Evolutionary conservation across 306 rosid genomes (phyloP).

Genomic region (Glycine tomentella): DNA sequence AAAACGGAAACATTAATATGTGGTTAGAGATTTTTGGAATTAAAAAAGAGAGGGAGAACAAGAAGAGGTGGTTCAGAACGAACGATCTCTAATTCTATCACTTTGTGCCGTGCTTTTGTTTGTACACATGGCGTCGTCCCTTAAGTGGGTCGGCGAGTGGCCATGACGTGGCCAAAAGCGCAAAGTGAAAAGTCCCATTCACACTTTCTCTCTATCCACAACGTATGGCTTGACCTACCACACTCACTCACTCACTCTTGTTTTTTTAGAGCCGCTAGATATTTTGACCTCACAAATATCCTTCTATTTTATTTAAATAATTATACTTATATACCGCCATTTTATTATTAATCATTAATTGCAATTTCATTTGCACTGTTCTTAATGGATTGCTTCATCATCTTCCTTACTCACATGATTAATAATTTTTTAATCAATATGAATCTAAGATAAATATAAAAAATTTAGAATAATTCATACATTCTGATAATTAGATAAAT

Average conservation of each 20-base stretch:
- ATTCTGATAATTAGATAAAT: too few species aligned
- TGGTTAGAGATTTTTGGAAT: conserved; percentile 11
- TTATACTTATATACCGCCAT: neutral
- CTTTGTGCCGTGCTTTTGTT: too few species aligned
- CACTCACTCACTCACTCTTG: conserved; percentile 17
- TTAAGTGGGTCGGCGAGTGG: conserved; percentile 49
- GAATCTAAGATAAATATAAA: too few species aligned
- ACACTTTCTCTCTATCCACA: neutral
- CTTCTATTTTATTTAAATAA: neutral
- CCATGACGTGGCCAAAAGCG: conserved; percentile 54
- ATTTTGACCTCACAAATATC: conserved; percentile 42
- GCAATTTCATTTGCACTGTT: neutral
- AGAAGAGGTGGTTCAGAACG: conserved; percentile 11
- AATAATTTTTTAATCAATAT: too few species aligned
- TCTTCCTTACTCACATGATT: too few species aligned
- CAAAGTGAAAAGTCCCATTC: neutral
- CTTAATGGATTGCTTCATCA: too few species aligned
- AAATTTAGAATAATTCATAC: too few species aligned
- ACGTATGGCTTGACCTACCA: too few species aligned
- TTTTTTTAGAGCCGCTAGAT: conserved; percentile 30
- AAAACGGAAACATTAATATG: neutral
- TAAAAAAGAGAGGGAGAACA: neutral
- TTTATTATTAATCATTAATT: neutral
- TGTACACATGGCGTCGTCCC: conserved; percentile 26
- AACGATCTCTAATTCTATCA: too few species aligned